A percentile compares a stretch with the other conserved stretches of the same genome.
Evolutionary conservation across 176 grass and related monocot species (phyloP).

Genomic region (Zea luxurians): DNA sequence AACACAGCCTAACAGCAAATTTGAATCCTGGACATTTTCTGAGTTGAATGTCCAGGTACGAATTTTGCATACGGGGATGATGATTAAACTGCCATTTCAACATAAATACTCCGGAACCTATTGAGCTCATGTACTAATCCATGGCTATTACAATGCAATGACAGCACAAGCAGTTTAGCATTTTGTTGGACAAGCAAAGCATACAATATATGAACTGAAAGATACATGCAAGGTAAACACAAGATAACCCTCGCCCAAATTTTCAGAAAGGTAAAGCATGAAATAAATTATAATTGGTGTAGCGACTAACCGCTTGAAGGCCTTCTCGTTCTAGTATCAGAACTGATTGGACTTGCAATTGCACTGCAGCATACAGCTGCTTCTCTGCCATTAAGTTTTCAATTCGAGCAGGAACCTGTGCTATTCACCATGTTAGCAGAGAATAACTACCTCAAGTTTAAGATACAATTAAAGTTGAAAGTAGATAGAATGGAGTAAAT

Average conservation of each 20-base stretch:
- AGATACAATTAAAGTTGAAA: constrained; percentile 22
- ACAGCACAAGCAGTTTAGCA: neutral
- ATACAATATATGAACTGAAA: constrained; percentile 17
- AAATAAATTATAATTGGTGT: constrained; percentile 8
- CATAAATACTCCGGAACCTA: neutral
- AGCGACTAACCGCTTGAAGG: constrained; percentile 88
- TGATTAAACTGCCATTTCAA: neutral
- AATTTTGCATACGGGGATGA: neutral
- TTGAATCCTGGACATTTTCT: neutral
- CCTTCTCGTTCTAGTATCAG: constrained; percentile 93
- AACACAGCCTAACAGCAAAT: neutral
- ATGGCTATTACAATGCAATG: neutral
- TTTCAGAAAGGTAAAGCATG: constrained; percentile 11
- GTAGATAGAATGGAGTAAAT: neutral
- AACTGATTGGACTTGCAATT: constrained; percentile 94
- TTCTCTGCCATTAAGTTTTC: constrained; percentile 82
- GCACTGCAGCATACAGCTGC: constrained; percentile 93
- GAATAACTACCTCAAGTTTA: constrained; percentile 18
- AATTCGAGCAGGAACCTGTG: constrained; percentile 92
- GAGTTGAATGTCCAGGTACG: neutral
- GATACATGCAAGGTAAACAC: neutral
- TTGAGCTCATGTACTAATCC: neutral
- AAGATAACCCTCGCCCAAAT: neutral
- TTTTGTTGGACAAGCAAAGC: neutral
- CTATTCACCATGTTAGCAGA: constrained; percentile 34